Conservation (phyloP, 805 yeast species). For the Wickerhamiella spandovensis region DNA sequence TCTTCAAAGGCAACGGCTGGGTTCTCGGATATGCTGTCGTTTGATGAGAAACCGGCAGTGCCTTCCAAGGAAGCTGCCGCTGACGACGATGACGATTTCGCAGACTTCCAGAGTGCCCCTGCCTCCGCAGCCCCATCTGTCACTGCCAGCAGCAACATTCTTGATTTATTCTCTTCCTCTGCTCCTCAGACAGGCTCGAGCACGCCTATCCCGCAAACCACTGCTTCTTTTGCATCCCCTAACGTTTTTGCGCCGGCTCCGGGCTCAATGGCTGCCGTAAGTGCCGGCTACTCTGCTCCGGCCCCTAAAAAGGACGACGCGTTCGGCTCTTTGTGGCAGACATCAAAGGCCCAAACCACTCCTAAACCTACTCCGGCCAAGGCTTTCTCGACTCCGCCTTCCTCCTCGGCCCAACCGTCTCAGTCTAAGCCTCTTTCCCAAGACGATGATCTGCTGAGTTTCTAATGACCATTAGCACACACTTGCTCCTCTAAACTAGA, state of each 20-base stretch:
- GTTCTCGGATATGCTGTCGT: slow-evolving; percentile 1
- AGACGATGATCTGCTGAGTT: slow-evolving; percentile 7
- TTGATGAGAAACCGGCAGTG: slow-evolving; percentile 10
- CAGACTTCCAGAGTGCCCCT: slow-evolving; percentile 52
- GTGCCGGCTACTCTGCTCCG: slow-evolving; percentile 11
- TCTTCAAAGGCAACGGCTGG: slow-evolving; percentile 6
- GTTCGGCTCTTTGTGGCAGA: slow-evolving; percentile 29
- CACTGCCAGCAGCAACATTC: slow-evolving; percentile 11
- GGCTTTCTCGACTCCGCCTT: neutral
- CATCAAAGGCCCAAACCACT: slow-evolving; percentile 14
- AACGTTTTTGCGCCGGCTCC: neutral
- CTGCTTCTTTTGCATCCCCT: neutral
- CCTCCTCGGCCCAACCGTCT: neutral
- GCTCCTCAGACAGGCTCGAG: slow-evolving; percentile 8
- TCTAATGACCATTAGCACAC: slow-evolving; percentile 1
- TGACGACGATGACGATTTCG: slow-evolving; percentile 47
- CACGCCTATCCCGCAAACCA: neutral
- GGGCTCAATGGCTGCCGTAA: slow-evolving; percentile 2
- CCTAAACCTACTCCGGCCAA: slow-evolving; percentile 1
- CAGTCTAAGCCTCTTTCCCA: neutral
- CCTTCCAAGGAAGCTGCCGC: slow-evolving; percentile 18
- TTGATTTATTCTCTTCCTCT: slow-evolving; percentile 17
- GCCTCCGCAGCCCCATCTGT: slow-evolving; percentile 23
- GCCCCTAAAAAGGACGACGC: slow-evolving; percentile 22
- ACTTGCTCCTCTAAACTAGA: too few relatives aligned